phyloP scores from a whole-genome alignment of 257 asterid genomes.

The Forsythia suspensa region DNA sequence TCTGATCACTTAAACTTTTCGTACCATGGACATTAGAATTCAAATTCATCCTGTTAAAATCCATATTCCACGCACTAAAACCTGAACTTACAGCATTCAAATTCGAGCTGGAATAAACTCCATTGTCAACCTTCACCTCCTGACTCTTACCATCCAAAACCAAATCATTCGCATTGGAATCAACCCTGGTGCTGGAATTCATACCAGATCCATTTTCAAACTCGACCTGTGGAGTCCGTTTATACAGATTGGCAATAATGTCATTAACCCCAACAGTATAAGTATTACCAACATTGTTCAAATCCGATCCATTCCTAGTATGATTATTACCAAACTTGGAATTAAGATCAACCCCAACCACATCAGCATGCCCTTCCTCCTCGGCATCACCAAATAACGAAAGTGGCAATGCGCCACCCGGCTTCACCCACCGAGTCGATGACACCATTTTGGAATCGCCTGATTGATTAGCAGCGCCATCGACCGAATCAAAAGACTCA shows the following conservation, averaged over 20 bases:
- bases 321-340: slow-evolving; percentile 16
- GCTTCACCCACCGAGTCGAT: slow-evolving; percentile 51
- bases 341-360: slow-evolving; percentile 13
- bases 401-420: slow-evolving; percentile 71
- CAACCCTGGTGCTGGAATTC: slow-evolving; percentile 19
- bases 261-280: slow-evolving; percentile 20
- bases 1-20: not conserved
- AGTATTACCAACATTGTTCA: slow-evolving; percentile 17
- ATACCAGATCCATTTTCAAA: slow-evolving; percentile 25
- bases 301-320: slow-evolving; percentile 27
- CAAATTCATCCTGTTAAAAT: not conserved
- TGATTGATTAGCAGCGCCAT: slow-evolving; percentile 6
- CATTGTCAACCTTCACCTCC: slow-evolving; percentile 23
- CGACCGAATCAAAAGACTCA: slow-evolving; percentile 21
- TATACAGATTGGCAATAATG: slow-evolving; percentile 38
- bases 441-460: slow-evolving; percentile 15
- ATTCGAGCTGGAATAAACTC: slow-evolving; percentile 24
- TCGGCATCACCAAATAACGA: slow-evolving; percentile 67
- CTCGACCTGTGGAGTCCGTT: slow-evolving; percentile 29
- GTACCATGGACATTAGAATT: not conserved
- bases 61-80: slow-evolving; percentile 14
- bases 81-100: slow-evolving; percentile 23
- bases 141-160: not conserved
- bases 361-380: slow-evolving; percentile 40
- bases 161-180: slow-evolving; percentile 18